phyloP scores from a whole-genome alignment of 768 basidiomycete genomes.

The Tephrocybe sp. region DNA sequence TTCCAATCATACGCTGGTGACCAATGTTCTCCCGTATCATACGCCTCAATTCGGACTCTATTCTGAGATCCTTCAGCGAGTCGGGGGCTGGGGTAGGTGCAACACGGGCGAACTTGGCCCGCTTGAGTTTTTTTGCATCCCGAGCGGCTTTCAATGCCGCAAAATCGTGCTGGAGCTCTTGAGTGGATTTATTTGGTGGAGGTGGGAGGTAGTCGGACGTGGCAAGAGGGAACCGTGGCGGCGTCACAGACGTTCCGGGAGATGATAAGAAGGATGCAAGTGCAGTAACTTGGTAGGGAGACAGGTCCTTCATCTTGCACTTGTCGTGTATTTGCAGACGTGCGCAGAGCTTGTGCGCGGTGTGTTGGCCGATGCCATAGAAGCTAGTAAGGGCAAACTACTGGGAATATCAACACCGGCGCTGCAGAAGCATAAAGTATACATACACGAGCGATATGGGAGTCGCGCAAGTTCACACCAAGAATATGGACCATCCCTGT shows the following conservation, averaged over 20 bases:
- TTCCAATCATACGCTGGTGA: constrained; percentile 92
- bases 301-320: constrained; percentile 77
- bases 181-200: constrained; percentile 38
- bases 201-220: constrained; percentile 48
- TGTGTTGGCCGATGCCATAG: constrained; percentile 82
- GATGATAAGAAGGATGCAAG: constrained; percentile 95
- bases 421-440: constrained; percentile 33
- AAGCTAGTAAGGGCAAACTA: constrained; percentile 91
- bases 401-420: background rate
- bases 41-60: constrained; percentile 85
- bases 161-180: constrained; percentile 41
- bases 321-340: constrained; percentile 90
- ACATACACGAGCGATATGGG: constrained; percentile 72
- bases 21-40: constrained; percentile 88
- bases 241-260: constrained; percentile 70
- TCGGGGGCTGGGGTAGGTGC: constrained; percentile 40
- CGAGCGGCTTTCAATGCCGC: constrained; percentile 27
- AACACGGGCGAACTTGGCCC: constrained; percentile 18
- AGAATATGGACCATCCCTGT: constrained; percentile 82
- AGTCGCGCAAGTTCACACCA: constrained; percentile 79
- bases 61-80: constrained; percentile 70
- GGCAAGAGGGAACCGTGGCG: constrained; percentile 70
- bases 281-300: constrained; percentile 84
- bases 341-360: constrained; percentile 81
- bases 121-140: constrained; percentile 30